Conservation (phyloP, 345 rosid species). For the Citrus sinensis region DNA sequence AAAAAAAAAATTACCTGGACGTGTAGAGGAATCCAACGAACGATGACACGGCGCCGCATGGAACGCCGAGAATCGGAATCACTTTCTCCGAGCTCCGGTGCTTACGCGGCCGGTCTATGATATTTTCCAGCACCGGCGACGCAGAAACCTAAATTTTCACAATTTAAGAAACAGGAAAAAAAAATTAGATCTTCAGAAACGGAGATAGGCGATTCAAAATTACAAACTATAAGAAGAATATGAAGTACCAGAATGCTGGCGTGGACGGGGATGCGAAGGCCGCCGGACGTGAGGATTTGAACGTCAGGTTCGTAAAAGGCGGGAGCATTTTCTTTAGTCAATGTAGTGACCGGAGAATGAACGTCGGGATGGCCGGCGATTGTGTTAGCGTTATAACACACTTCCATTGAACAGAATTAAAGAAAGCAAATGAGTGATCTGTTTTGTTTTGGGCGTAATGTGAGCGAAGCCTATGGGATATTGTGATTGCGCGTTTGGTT, state of each 20-base stretch:
- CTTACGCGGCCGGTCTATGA: conserved; percentile 49
- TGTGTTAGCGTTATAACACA: not conserved
- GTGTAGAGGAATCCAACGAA: conserved; percentile 65
- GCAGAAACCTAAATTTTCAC: conserved; percentile 44
- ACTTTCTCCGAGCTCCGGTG: conserved; percentile 48
- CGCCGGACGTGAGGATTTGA: conserved; percentile 63
- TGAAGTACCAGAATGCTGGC: conserved; percentile 52
- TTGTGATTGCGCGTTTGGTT: not conserved
- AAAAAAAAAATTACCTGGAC: conserved; percentile 39
- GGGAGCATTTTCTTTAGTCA: conserved; percentile 13
- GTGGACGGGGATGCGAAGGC: conserved; percentile 68
- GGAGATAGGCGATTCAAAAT: not conserved
- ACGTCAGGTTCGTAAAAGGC: conserved; percentile 47
- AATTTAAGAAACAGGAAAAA: not conserved
- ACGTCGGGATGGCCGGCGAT: conserved; percentile 12
- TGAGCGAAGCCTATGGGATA: not conserved
- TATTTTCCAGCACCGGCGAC: conserved; percentile 61
- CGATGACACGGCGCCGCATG: conserved; percentile 68
- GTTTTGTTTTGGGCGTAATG: not conserved
- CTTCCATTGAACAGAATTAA: conserved; percentile 19
- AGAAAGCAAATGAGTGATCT: not conserved
- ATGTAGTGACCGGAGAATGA: not conserved
- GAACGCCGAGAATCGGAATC: conserved; percentile 78
- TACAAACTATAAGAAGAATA: not conserved
- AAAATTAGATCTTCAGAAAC: not conserved